Evolutionary conservation across 768 basidiomycete genomes (phyloP), one percentile per base, ranked within the genome.

Genomic region (Suillus americanus): DNA sequence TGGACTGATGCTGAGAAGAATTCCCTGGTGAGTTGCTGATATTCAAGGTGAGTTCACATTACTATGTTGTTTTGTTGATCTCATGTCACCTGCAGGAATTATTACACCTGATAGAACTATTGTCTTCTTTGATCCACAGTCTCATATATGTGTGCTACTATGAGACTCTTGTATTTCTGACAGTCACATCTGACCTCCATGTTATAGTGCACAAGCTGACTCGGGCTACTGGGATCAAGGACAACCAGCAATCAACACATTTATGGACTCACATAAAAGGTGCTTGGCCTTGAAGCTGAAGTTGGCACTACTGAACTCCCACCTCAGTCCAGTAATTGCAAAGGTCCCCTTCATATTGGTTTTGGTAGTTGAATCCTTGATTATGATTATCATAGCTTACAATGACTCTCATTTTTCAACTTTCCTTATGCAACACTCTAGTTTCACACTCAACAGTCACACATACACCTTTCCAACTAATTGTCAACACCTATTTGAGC

Each of bases 31-130:
- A n/a, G n/a, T n/a, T n/a, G n/a, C 60, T 20, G 66, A 74, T 62
- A 35, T 74, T 13, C 73, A 74, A 72, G 72, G 72, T 70, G 64
- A 37, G 61, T 55, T 20, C 16, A 28, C 13, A 20, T 12, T 3
- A 23, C 25, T 23, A 46, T 33, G 3, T 28, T n/a, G 35, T 41
- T 12, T n/a, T 7, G 14, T 61, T 20, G 41, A n/a, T 40, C 23
- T 20, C 16, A 41, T 5, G 23, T 14, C 25, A 43, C 33, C 38
- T 3, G 18, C 30, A 63, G 62, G 62, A 40, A 59, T 64, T n/a
- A 40, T 65, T 5, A 53, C 46, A 16, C 51, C 51, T 3, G 50
- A 64, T 50, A 13, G 43, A 9, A 9, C 35, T 20, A 33, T 67
- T 1, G 28, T 57, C 3, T 37, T 69, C 18, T 69, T 67, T 45